Evolutionary conservation across 1,284 basidiomycete genomes (phyloP), one percentile per base, ranked within the genome.

Genomic region (Psilocybe mexicana): DNA sequence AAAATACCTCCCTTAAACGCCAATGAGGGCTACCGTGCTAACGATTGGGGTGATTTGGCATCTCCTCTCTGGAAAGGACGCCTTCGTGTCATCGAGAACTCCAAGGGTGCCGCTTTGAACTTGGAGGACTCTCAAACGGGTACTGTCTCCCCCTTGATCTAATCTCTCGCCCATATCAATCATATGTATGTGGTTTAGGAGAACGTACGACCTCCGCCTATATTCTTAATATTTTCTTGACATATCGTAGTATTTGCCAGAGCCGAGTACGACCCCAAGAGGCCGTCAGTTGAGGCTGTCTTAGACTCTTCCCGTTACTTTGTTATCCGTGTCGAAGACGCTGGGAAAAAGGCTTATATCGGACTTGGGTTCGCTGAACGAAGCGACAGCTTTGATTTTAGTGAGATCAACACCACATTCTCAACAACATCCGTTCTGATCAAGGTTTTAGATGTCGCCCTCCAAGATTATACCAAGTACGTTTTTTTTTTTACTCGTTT

Each of bases 271-370:
- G 88, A 93, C 67, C 81, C 89, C 8, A 78, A 84, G 35, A 88
- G 88, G 46, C 90, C 93, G 5, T 88, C 87, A 28, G 94, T 98
- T 18, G 97, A 99, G 69, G 92, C 95, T 6, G 96, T 98, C 5
- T 82, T 99, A 26, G 96, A 99, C 74, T 96, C 93, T 0, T 96
- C 93, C 7, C 85, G 96, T 48, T 99, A 98, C 74, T 98, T 98
- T 72, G 96, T 98, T 5, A 79, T 98, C 30, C 84, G 94, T 53
- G 90, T 98, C 1, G 95, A 96, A 75, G 93, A 95, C 63, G 79
- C 79, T 14, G 93, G 93, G 11, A 87, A 84, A 72, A 88, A 93
- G 69, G 94, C 94, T 1, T 96, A 94, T 69, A 92, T 98, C 59
- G 95, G 95, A 2, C 90, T 97, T 83, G 94, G 96, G 6, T 98